Evolutionary conservation across 495 filamentous ascomycete genomes (phyloP).

Genomic region (Bacidia gigantensis): DNA sequence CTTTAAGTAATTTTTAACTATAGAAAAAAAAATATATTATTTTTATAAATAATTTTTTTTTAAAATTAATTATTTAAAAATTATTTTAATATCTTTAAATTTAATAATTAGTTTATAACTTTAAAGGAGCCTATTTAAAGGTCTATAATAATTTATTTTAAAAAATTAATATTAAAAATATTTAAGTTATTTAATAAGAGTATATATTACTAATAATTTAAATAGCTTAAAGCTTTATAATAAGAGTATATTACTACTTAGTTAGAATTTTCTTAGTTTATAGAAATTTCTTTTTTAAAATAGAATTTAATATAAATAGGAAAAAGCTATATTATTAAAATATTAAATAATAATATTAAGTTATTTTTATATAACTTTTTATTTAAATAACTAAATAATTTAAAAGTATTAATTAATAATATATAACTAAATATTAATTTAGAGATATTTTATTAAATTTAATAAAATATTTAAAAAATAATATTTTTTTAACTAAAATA

Average conservation of each 20-base stretch:
- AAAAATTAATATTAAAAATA: not conserved
- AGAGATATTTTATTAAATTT: not conserved
- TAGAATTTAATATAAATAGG: not conserved
- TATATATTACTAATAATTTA: not conserved
- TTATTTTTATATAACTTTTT: not conserved
- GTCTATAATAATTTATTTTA: too few relatives aligned
- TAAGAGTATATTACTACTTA: not conserved
- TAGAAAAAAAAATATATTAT: constrained; percentile 2
- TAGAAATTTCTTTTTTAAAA: constrained; percentile 3
- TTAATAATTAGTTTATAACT: too few relatives aligned
- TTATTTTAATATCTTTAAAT: too few relatives aligned
- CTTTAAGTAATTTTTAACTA: not conserved
- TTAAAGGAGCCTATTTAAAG: not conserved
- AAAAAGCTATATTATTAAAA: constrained; percentile 2
- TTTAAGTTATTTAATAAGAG: too few relatives aligned
- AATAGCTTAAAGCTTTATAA: not conserved
- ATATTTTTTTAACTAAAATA: not conserved
- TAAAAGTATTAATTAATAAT: not conserved
- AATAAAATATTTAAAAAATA: not conserved
- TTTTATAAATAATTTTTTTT: not conserved
- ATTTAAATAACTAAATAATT: not conserved
- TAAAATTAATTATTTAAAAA: not conserved
- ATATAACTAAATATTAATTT: not conserved
- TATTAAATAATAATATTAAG: constrained; percentile 5
- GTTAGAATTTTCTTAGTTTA: too few relatives aligned